Conservation (phyloP, 2,329 filamentous ascomycete genomes). For the Helotiales sp. region DNA sequence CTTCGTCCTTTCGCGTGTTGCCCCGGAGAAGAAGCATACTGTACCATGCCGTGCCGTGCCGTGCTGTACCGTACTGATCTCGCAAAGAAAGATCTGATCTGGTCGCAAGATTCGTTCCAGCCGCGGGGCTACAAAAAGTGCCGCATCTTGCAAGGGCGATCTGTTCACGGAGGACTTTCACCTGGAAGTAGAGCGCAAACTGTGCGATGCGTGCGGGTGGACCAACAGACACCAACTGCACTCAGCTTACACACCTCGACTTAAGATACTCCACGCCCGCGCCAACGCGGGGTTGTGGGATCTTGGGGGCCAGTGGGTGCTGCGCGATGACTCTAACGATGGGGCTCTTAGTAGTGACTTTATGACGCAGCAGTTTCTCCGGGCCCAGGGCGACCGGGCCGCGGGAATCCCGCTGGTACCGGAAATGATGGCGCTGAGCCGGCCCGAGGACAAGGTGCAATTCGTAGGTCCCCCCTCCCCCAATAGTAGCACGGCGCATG, state of each 20-base stretch:
- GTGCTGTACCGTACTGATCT: neutral
- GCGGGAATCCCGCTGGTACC: neutral
- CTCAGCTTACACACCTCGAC: neutral
- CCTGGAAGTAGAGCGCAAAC: neutral
- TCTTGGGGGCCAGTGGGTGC: constrained; percentile 3
- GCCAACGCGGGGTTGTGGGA: constrained; percentile 1
- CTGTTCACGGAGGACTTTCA: neutral
- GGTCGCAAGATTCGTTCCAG: neutral
- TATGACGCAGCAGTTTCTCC: constrained; percentile 9
- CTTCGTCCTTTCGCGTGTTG: neutral
- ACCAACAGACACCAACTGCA: neutral
- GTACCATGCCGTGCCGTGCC: neutral
- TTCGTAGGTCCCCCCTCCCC: no score
- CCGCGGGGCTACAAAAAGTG: neutral
- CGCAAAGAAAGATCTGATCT: neutral
- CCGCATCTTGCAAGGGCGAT: neutral
- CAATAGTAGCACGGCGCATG: no score
- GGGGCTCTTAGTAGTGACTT: constrained; percentile 3
- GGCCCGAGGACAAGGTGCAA: neutral
- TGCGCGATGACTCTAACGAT: constrained; percentile 10
- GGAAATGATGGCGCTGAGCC: neutral
- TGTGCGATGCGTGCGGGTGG: constrained; percentile 6
- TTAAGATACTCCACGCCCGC: neutral
- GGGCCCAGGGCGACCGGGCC: constrained; percentile 1
- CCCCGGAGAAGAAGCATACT: neutral